Conservation (phyloP, 495 filamentous ascomycete species). For the Parachaetomium inaequale region DNA sequence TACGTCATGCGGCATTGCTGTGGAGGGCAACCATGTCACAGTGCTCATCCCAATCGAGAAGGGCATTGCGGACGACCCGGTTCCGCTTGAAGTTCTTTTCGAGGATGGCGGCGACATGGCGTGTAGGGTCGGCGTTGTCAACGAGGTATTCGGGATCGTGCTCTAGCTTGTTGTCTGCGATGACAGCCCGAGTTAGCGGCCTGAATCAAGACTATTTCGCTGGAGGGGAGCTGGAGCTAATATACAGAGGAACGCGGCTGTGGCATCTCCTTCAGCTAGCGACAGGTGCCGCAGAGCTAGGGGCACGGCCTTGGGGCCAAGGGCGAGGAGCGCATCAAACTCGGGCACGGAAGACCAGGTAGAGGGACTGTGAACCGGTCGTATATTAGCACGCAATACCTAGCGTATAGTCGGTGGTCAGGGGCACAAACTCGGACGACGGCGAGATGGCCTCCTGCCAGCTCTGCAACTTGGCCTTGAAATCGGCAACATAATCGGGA, state of each 20-base stretch:
- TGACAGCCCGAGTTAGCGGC: background rate
- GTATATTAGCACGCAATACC: background rate
- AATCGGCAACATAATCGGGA: background rate
- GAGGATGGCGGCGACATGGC: background rate
- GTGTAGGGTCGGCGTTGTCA: background rate
- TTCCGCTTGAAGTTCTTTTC: background rate
- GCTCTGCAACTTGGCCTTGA: background rate
- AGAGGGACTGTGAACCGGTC: background rate
- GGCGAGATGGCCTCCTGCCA: conserved; percentile 1
- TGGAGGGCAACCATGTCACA: background rate
- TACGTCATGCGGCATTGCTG: background rate
- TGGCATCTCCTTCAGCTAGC: background rate
- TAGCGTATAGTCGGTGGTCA: background rate
- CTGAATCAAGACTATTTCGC: background rate
- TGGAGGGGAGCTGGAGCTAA: background rate
- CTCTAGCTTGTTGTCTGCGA: conserved; percentile 1
- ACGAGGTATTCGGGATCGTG: background rate
- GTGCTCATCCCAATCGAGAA: background rate
- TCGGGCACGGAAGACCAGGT: conserved; percentile 2
- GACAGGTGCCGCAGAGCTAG: background rate
- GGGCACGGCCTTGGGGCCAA: background rate
- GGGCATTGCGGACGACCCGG: background rate
- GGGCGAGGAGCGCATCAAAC: background rate
- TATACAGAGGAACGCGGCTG: background rate
- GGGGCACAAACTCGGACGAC: background rate